Evolutionary conservation across 2,329 filamentous ascomycete genomes (phyloP), one percentile per base, ranked within the genome.

Genomic region (Diaporthe ampelina): DNA sequence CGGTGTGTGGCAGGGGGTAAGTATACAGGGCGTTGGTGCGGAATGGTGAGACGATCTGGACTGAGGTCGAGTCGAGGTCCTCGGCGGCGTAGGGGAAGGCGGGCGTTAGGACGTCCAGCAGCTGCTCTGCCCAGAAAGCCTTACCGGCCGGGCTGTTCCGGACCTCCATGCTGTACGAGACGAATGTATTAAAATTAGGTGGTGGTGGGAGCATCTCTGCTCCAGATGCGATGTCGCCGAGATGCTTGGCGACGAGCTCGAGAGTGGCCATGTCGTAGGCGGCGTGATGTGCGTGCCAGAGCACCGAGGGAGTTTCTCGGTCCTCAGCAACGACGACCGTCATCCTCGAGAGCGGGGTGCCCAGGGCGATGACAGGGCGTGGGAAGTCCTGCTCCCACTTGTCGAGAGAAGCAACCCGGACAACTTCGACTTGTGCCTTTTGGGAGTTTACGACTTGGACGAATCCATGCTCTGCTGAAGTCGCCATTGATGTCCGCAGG

Each of bases 191-290:
- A 40, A 59, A 59, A 59, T 59, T 59, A 59, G 57, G 57, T 35
- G 57, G 57, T 59, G 32, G 35, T 40, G 57, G 57, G 57, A 59
- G 57, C 57, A 59, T 59, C 11, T 59, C 57, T 15, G 57, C 57
- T 9, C 57, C 57, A 13, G 57, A 59, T 59, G 57, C 57, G 35
- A 59, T 26, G 21, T 59, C 57, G 17, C 57, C 57, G 24, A 59
- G 32, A 7, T 59, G 57, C 8, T 26, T 59, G 19, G 57, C 35
- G 57, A 59, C 37, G 35, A 59, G 57, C 8, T 59, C 57, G 57
- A 59, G 57, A 4, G 32, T 59, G 21, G 57, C 57, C 57, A 59
- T 59, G 11, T 59, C 57, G 6, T 59, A 59, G 35, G 57, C 57
- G 35, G 57, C 57, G 21, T 59, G 57, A 10, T 59, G 57, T 7